A percentile compares a stretch with the other conserved stretches of the same genome.
Evolutionary conservation across 2,329 filamentous ascomycete genomes (phyloP).

Genomic region (Sclerotinia sclerotiorum): DNA sequence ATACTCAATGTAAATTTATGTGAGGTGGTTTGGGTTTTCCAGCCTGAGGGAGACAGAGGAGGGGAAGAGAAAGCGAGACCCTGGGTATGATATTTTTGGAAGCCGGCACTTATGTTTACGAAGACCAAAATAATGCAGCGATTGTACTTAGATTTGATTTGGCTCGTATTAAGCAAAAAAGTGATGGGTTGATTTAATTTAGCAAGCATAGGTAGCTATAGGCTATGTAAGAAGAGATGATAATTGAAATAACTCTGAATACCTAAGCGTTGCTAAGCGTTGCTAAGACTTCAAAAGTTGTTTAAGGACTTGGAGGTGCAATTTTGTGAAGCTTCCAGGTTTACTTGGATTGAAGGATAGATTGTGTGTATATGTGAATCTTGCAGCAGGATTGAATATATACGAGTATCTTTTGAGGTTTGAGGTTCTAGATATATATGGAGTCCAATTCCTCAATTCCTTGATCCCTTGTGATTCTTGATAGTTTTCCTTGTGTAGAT

Average conservation of each 20-base stretch:
- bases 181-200: slow-evolving; percentile 23
- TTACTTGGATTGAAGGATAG: too few species aligned
- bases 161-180: slow-evolving; percentile 19
- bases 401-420: neutral
- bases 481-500: neutral
- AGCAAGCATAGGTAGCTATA: slow-evolving; percentile 19
- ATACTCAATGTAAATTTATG: slow-evolving; percentile 25
- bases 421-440: neutral
- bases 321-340: neutral
- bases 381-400: neutral
- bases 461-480: neutral
- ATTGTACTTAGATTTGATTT: slow-evolving; percentile 23
- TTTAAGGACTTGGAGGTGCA: neutral
- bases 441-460: neutral
- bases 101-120: slow-evolving; percentile 19
- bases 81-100: slow-evolving; percentile 16
- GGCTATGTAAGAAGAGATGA: slow-evolving; percentile 18
- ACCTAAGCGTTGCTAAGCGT: neutral
- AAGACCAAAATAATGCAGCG: slow-evolving; percentile 25
- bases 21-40: slow-evolving; percentile 14
- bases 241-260: slow-evolving; percentile 1
- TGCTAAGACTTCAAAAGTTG: too few species aligned
- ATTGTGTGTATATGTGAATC: neutral
- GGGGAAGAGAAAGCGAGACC: neutral
- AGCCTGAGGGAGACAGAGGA: slow-evolving; percentile 4